Evolutionary conservation across 2,329 filamentous ascomycete genomes (phyloP).

Genomic region (Catunica adiposa): DNA sequence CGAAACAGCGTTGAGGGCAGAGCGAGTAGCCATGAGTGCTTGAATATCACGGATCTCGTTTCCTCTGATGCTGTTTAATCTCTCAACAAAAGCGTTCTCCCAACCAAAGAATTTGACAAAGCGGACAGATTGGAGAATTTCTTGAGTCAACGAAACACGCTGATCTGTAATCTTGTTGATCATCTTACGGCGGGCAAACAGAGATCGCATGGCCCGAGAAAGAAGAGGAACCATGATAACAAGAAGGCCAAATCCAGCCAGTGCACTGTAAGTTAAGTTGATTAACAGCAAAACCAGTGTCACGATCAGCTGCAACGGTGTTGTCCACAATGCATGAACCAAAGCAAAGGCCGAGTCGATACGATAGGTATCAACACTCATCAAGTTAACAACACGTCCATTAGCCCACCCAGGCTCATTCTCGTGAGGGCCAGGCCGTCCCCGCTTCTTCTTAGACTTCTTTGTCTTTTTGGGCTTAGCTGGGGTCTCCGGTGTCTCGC

Average conservation of each 20-base stretch:
- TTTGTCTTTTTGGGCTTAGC: constrained; percentile 25
- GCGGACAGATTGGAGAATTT: constrained; percentile 76
- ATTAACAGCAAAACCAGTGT: constrained; percentile 66
- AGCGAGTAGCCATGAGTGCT: constrained; percentile 63
- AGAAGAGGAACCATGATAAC: constrained; percentile 63
- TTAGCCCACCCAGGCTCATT: constrained; percentile 77
- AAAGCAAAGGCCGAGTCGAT: constrained; percentile 76
- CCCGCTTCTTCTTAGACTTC: constrained; percentile 25
- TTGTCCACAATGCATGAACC: constrained; percentile 84
- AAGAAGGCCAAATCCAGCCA: constrained; percentile 74
- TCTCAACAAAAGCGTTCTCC: constrained; percentile 72
- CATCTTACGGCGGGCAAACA: constrained; percentile 56
- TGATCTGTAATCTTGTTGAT: constrained; percentile 95
- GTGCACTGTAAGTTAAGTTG: constrained; percentile 78
- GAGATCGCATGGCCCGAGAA: constrained; percentile 55
- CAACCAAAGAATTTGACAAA: constrained; percentile 97
- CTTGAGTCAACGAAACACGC: constrained; percentile 77
- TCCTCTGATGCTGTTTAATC: constrained; percentile 55
- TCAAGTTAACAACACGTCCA: constrained; percentile 77
- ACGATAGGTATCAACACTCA: constrained; percentile 90
- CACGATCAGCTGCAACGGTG: constrained; percentile 61
- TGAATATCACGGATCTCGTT: constrained; percentile 76
- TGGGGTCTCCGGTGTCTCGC: constrained; percentile 31
- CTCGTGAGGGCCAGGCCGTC: constrained; percentile 29
- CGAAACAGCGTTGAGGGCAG: constrained; percentile 68